Conservation (phyloP, 495 filamentous ascomycete species). For the Parathielavia appendiculata region DNA sequence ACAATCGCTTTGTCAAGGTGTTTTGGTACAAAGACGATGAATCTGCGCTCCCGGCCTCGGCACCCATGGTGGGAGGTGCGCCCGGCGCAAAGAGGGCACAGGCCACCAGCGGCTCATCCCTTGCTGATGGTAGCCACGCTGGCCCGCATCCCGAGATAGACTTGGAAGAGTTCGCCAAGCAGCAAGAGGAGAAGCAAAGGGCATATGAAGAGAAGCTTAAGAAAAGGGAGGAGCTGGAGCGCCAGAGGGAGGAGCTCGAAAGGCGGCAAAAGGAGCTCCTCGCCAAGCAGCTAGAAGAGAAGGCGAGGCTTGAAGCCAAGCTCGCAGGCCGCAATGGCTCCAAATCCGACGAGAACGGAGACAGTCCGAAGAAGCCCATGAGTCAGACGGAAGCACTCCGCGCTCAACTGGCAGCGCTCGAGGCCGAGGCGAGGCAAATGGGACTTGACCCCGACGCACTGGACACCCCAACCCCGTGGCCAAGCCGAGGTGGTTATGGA, state of each 20-base stretch:
- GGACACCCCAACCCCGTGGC: slow-evolving; percentile 39
- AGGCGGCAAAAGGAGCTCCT: slow-evolving; percentile 69
- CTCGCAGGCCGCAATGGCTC: slow-evolving; percentile 45
- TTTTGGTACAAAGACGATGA: slow-evolving; percentile 79
- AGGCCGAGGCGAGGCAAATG: slow-evolving; percentile 77
- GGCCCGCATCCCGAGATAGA: slow-evolving; percentile 54
- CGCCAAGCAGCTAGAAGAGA: slow-evolving; percentile 71
- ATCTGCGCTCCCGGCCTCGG: slow-evolving; percentile 19
- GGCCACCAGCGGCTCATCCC: slow-evolving; percentile 16
- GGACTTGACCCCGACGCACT: slow-evolving; percentile 59
- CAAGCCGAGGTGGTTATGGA: slow-evolving; percentile 34
- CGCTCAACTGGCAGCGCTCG: slow-evolving; percentile 73
- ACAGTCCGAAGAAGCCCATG: slow-evolving; percentile 24
- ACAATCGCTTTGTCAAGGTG: slow-evolving; percentile 96
- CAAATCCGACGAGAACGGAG: slow-evolving; percentile 27
- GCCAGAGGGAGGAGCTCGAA: slow-evolving; percentile 65
- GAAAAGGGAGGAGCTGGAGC: slow-evolving; percentile 69
- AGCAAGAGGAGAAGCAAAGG: slow-evolving; percentile 76
- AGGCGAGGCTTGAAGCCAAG: slow-evolving; percentile 55
- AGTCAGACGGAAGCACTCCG: slow-evolving; percentile 54
- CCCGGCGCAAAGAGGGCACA: slow-evolving; percentile 23
- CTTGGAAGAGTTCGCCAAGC: slow-evolving; percentile 67
- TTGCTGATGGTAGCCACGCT: slow-evolving; percentile 19
- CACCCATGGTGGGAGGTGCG: slow-evolving; percentile 20
- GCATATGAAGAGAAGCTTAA: slow-evolving; percentile 68